These are phyloP conservation scores for Pseudogymnoascus sp. DNA, from an alignment of 2,329 filamentous ascomycete species.

Conservation along the genomic window DNA sequence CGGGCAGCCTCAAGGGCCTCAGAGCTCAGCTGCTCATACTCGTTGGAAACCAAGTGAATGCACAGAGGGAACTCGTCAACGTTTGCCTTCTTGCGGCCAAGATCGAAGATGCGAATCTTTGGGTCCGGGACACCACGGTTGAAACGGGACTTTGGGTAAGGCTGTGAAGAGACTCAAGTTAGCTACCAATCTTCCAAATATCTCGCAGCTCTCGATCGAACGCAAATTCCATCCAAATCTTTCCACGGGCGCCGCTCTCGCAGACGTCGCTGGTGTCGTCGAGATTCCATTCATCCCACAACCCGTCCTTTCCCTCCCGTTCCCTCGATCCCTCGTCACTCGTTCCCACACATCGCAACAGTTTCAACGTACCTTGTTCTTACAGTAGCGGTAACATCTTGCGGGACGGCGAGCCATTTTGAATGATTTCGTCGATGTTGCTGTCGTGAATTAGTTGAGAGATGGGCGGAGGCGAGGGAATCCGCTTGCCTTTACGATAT, in stretches of 20 bases:
- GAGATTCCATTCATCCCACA: neutral
- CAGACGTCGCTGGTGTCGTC: neutral
- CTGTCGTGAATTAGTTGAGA: slow-evolving; percentile 9
- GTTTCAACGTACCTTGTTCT: slow-evolving; percentile 84
- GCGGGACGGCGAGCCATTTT: slow-evolving; percentile 99
- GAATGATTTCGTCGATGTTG: slow-evolving; percentile 51
- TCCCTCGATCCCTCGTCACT: neutral
- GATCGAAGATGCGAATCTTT: slow-evolving; percentile 95
- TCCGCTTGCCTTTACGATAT: slow-evolving; percentile 9
- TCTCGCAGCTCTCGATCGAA: neutral
- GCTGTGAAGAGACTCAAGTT: slow-evolving; percentile 42
- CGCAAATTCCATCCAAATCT: neutral
- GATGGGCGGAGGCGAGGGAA: slow-evolving; percentile 8
- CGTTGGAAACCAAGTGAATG: slow-evolving; percentile 99
- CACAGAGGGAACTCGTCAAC: slow-evolving; percentile 99
- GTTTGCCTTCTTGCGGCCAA: slow-evolving; percentile 95
- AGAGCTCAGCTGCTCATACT: slow-evolving; percentile 99
- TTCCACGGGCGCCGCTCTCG: neutral
- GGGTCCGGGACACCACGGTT: slow-evolving; percentile 88
- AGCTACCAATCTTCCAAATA: slow-evolving; percentile 14
- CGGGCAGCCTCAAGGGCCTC: slow-evolving; percentile 99
- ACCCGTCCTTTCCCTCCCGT: neutral
- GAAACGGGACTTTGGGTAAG: slow-evolving; percentile 99
- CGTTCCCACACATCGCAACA: neutral
- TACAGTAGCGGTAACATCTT: slow-evolving; percentile 99